These are phyloP conservation scores for Aspergillus unguis DNA, from an alignment of 2,329 filamentous ascomycete species.

Conservation along the genomic window DNA sequence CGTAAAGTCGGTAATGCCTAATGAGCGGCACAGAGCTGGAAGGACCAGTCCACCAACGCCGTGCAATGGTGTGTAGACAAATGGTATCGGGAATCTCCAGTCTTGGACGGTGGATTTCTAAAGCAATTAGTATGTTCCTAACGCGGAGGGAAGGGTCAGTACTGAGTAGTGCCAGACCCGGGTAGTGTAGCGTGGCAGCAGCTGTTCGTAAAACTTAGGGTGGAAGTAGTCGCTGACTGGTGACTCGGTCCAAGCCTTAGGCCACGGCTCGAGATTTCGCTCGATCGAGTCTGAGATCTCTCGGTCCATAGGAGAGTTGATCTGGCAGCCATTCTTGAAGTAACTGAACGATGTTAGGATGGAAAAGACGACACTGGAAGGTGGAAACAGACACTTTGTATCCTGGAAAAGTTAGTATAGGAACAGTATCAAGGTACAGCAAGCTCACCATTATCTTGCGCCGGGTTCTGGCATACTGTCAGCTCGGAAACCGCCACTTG, in stretches of 20 bases:
- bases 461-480: constrained; percentile 50
- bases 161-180: constrained; percentile 34
- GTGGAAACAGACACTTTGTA: constrained; percentile 55
- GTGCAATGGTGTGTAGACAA: constrained; percentile 45
- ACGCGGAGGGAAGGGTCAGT: constrained; percentile 4
- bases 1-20: constrained; percentile 34
- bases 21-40: constrained; percentile 30
- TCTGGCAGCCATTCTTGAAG: constrained; percentile 63
- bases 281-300: constrained; percentile 58
- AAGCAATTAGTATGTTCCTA: constrained; percentile 14
- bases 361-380: constrained; percentile 1
- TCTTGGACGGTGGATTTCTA: constrained; percentile 34
- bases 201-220: constrained; percentile 25
- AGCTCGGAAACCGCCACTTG: background rate
- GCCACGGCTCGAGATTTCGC: constrained; percentile 52
- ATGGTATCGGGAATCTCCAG: constrained; percentile 28
- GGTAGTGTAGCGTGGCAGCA: constrained; percentile 29
- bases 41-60: constrained; percentile 39
- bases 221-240: constrained; percentile 40
- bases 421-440: background rate
- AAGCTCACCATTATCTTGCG: constrained; percentile 55
- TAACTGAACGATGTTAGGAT: constrained; percentile 43
- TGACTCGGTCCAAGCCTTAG: constrained; percentile 45
- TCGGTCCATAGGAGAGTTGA: constrained; percentile 60
- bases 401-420: constrained; percentile 30